These are phyloP conservation scores for Claviceps arundinis DNA, from an alignment of 2,329 filamentous ascomycete species.

Conservation along the genomic window DNA sequence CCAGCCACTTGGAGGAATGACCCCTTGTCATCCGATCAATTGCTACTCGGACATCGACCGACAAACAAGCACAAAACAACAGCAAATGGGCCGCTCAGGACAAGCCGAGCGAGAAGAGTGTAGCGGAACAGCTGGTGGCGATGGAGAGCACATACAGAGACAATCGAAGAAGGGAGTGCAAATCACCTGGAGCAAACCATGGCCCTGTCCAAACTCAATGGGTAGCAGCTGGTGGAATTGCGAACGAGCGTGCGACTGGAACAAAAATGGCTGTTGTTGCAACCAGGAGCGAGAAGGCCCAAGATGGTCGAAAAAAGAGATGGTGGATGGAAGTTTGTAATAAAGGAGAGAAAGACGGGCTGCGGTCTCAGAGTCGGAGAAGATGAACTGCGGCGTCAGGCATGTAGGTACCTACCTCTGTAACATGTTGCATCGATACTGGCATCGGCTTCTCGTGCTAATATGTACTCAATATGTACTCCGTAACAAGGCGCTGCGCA, in stretches of 20 bases:
- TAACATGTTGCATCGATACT: not conserved
- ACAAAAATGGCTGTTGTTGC: slow-evolving; percentile 1
- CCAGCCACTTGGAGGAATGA: not conserved
- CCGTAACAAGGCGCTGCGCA: too few relatives aligned
- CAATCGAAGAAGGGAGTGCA: slow-evolving; percentile 7
- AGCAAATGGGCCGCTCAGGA: not conserved
- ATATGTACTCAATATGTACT: not conserved
- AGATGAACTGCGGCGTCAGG: not conserved
- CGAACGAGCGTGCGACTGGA: slow-evolving; percentile 3
- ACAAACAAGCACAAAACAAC: not conserved
- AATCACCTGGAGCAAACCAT: slow-evolving; percentile 25
- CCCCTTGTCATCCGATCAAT: not conserved
- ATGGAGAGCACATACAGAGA: slow-evolving; percentile 11
- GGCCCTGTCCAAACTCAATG: slow-evolving; percentile 24
- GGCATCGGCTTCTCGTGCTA: not conserved
- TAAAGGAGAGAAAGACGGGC: not conserved
- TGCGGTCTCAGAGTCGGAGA: not conserved
- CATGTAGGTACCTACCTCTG: too few relatives aligned
- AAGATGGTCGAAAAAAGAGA: not conserved
- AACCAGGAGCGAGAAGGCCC: not conserved
- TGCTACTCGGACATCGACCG: not conserved
- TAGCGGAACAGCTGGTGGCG: not conserved
- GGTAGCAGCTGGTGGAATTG: slow-evolving; percentile 10
- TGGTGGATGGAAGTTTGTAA: not conserved
- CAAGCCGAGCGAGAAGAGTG: not conserved